These are phyloP conservation scores for Pulveroboletus ravenelii DNA, from an alignment of 768 basidiomycete genomes.

Conservation along the genomic window DNA sequence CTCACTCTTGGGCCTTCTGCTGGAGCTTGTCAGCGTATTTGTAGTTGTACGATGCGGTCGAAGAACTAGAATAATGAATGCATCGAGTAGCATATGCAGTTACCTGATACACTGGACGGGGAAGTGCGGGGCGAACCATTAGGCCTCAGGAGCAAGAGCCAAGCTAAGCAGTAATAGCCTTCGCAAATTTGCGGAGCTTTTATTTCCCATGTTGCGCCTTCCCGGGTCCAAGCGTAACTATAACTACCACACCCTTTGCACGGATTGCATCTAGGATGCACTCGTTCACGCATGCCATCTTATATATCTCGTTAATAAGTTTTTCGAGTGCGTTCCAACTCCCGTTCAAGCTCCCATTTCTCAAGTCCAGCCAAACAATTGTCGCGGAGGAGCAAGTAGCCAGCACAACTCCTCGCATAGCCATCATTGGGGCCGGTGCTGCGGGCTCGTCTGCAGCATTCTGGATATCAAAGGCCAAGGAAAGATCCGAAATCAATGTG, in stretches of 20 bases:
- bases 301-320: slow-evolving; percentile 20
- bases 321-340: slow-evolving; percentile 35
- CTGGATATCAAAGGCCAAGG: slow-evolving; percentile 77
- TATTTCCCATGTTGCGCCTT: not conserved
- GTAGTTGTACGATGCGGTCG: slow-evolving; percentile 28
- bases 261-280: slow-evolving; percentile 9
- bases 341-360: slow-evolving; percentile 57
- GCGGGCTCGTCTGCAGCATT: slow-evolving; percentile 80
- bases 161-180: not conserved
- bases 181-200: not conserved
- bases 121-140: slow-evolving; percentile 1
- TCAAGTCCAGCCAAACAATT: slow-evolving; percentile 34
- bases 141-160: no score
- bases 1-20: slow-evolving; percentile 62
- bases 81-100: slow-evolving; percentile 4
- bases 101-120: not conserved
- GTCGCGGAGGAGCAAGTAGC: slow-evolving; percentile 14
- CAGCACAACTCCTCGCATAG: slow-evolving; percentile 51
- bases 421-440: slow-evolving; percentile 89
- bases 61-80: slow-evolving; percentile 14
- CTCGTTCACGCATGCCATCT: slow-evolving; percentile 11
- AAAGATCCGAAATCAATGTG: slow-evolving; percentile 62
- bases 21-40: slow-evolving; percentile 72
- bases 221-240: no score
- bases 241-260: not conserved